Evolutionary conservation across 2,329 filamentous ascomycete species (phyloP).

Genomic region (Penicillium nordicum): DNA sequence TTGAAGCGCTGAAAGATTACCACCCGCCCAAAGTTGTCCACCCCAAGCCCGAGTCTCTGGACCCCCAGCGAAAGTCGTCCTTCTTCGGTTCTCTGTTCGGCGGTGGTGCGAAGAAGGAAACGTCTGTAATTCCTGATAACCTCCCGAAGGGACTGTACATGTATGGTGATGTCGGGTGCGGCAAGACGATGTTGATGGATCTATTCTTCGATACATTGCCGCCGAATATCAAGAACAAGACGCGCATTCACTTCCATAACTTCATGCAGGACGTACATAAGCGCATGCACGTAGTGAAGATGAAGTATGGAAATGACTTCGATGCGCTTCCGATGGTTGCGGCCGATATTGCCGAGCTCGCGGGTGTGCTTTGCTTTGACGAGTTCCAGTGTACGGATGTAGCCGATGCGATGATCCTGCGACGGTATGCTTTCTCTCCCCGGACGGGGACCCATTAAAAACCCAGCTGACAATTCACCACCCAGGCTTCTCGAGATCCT

Average conservation of each 20-base stretch:
- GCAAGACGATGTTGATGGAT: slow-evolving; percentile 99
- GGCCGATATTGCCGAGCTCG: slow-evolving; percentile 83
- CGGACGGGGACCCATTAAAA: neutral
- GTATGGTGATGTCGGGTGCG: slow-evolving; percentile 92
- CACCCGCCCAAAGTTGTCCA: slow-evolving; percentile 69
- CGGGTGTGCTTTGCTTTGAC: slow-evolving; percentile 91
- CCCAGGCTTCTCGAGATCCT: slow-evolving; percentile 73
- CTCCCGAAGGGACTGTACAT: slow-evolving; percentile 89
- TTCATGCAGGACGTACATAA: slow-evolving; percentile 99
- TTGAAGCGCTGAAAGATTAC: slow-evolving; percentile 76
- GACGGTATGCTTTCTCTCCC: slow-evolving; percentile 53
- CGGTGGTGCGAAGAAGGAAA: slow-evolving; percentile 30
- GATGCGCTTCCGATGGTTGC: slow-evolving; percentile 90
- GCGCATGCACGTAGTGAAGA: slow-evolving; percentile 83
- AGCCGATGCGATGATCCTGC: slow-evolving; percentile 95
- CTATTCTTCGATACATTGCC: slow-evolving; percentile 94
- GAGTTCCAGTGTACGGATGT: slow-evolving; percentile 99
- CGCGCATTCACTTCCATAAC: slow-evolving; percentile 95
- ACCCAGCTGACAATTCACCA: slow-evolving; percentile 23
- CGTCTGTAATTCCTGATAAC: slow-evolving; percentile 58
- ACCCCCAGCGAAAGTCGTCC: slow-evolving; percentile 50
- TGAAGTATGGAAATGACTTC: slow-evolving; percentile 81
- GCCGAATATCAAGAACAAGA: slow-evolving; percentile 73
- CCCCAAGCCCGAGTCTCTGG: slow-evolving; percentile 69
- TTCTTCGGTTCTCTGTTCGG: slow-evolving; percentile 52